Evolutionary conservation across 352 stramenopile genomes (phyloP).

Genomic region (Globisporangium solare): DNA sequence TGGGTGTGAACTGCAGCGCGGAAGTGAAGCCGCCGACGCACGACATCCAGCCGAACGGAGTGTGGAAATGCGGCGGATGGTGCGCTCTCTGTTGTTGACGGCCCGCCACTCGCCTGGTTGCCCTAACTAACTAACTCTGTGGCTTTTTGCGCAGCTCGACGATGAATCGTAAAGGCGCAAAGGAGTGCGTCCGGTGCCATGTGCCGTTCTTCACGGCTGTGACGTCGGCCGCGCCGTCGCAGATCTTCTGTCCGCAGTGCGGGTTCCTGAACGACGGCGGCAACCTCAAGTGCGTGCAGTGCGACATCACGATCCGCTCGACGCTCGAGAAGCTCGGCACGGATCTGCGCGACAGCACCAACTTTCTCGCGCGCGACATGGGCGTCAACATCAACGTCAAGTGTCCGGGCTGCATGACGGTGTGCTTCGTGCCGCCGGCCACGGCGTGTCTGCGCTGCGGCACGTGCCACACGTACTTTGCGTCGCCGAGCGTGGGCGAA

Average conservation of each 20-base stretch:
- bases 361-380: conserved; percentile 75
- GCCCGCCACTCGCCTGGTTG: too few relatives aligned
- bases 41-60: conserved; percentile 59
- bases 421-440: conserved; percentile 72
- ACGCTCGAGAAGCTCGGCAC: conserved; percentile 69
- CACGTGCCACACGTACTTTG: conserved; percentile 80
- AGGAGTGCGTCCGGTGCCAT: conserved; percentile 55
- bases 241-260: conserved; percentile 77
- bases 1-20: too few relatives aligned
- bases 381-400: conserved; percentile 83
- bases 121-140: too few relatives aligned
- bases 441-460: conserved; percentile 77
- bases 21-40: conserved; percentile 64
- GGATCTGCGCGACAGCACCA: conserved; percentile 73
- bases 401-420: conserved; percentile 66
- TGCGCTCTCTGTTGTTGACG: too few relatives aligned
- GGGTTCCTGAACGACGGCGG: conserved; percentile 71
- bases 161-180: conserved; percentile 54
- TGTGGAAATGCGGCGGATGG: conserved; percentile 73
- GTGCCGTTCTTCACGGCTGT: conserved; percentile 62
- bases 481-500: conserved; percentile 67
- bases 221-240: conserved; percentile 55
- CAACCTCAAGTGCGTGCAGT: conserved; percentile 67
- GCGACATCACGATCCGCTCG: conserved; percentile 69
- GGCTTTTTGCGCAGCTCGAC: conserved; percentile 23